These are phyloP conservation scores for Cairneyella variabilis DNA, from an alignment of 495 filamentous ascomycete genomes.

Conservation along the genomic window DNA sequence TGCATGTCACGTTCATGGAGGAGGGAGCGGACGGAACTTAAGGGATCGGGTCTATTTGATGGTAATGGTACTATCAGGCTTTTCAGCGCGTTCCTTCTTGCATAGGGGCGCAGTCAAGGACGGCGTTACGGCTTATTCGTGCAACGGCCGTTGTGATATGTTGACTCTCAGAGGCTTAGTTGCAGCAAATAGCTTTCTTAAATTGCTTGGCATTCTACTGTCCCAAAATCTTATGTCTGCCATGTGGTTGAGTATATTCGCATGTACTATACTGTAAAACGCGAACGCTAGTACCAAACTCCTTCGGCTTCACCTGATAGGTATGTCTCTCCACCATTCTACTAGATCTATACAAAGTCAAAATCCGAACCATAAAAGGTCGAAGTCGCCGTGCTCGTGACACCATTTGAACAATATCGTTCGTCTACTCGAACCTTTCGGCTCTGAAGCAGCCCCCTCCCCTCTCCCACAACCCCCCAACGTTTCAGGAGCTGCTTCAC, in stretches of 20 bases:
- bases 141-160: constrained; percentile 7
- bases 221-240: not conserved
- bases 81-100: constrained; percentile 11
- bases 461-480: no score
- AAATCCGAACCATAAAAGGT: no score
- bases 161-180: constrained; percentile 12
- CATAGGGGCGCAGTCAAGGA: constrained; percentile 20
- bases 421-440: not conserved
- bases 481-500: no score
- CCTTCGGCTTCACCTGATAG: no score
- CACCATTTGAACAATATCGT: not conserved
- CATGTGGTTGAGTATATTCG: no score
- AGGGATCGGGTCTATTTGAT: constrained; percentile 9
- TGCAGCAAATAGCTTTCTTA: constrained; percentile 10
- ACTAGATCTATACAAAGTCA: no score
- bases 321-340: no score
- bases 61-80: constrained; percentile 10
- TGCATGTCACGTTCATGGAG: constrained; percentile 1
- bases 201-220: not conserved
- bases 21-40: not conserved
- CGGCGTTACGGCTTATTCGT: constrained; percentile 16
- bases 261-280: not conserved
- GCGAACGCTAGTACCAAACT: not conserved
- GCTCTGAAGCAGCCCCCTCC: no score
- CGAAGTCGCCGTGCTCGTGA: no score